Evolutionary conservation across 345 rosid species (phyloP).

Genomic region (Brassica napus): DNA sequence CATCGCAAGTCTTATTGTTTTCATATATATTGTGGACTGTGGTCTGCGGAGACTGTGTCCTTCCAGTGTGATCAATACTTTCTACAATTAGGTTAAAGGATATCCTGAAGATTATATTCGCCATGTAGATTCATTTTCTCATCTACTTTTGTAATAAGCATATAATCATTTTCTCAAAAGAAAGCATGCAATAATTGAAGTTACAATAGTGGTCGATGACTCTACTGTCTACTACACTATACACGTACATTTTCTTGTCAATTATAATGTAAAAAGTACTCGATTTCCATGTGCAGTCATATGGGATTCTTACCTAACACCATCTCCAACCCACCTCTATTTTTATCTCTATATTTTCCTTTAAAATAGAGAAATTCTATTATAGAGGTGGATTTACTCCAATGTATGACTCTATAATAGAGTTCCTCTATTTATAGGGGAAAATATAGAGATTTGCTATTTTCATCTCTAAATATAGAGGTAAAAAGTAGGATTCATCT

Average conservation of each 20-base stretch:
- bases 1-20: background rate
- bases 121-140: background rate
- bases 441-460: no score
- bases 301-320: conserved; percentile 7
- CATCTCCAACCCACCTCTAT: no score
- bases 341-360: no score
- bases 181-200: background rate
- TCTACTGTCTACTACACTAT: background rate
- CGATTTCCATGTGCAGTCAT: conserved; percentile 22
- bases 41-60: background rate
- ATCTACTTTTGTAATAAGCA: background rate
- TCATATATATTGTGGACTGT: background rate
- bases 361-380: no score
- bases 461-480: no score
- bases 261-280: background rate
- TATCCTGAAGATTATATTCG: background rate
- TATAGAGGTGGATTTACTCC: no score
- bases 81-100: background rate
- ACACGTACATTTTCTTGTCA: conserved; percentile 1
- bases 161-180: background rate
- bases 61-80: background rate
- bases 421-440: no score
- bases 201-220: background rate
- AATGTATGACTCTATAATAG: no score
- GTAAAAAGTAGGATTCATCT: no score